Evolutionary conservation across 2,329 filamentous ascomycete species (phyloP).

Genomic region (Clarireedia paspali): DNA sequence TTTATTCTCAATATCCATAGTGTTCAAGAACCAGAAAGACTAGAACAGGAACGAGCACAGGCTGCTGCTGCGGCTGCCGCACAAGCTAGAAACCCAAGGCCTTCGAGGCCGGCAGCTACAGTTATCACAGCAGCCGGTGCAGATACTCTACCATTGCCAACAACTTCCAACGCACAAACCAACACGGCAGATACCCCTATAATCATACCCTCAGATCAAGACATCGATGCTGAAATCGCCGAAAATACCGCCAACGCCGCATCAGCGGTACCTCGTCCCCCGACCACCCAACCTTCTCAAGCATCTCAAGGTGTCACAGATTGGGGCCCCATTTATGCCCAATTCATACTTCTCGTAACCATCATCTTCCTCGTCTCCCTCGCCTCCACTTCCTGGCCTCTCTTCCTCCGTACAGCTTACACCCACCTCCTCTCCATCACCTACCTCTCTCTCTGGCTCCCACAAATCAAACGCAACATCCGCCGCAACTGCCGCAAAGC

Average conservation of each 20-base stretch:
- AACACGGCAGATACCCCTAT: slow-evolving; percentile 34
- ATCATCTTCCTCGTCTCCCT: slow-evolving; percentile 50
- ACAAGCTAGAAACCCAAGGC: slow-evolving; percentile 18
- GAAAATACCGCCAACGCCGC: slow-evolving; percentile 30
- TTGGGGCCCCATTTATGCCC: slow-evolving; percentile 49
- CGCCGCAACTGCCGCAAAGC: slow-evolving; percentile 88
- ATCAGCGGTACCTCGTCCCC: slow-evolving; percentile 19
- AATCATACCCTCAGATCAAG: slow-evolving; percentile 57
- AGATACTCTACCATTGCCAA: slow-evolving; percentile 13
- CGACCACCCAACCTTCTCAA: slow-evolving; percentile 18
- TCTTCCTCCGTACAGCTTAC: slow-evolving; percentile 45
- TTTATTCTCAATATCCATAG: slow-evolving; percentile 54
- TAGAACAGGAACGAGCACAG: slow-evolving; percentile 29
- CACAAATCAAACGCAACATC: slow-evolving; percentile 86
- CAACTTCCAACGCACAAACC: background rate
- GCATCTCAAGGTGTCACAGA: slow-evolving; percentile 24
- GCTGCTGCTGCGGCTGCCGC: slow-evolving; percentile 22
- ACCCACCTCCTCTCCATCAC: slow-evolving; percentile 58
- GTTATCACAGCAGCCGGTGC: slow-evolving; percentile 23
- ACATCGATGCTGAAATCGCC: slow-evolving; percentile 52
- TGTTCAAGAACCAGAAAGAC: slow-evolving; percentile 50
- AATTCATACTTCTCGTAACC: slow-evolving; percentile 48
- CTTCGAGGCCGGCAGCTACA: slow-evolving; percentile 12
- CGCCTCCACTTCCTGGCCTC: slow-evolving; percentile 54
- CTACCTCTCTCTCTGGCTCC: slow-evolving; percentile 87